Evolutionary conservation across 164 flowering plant species (phyloP).

Genomic region (Dillenia turbinata): DNA sequence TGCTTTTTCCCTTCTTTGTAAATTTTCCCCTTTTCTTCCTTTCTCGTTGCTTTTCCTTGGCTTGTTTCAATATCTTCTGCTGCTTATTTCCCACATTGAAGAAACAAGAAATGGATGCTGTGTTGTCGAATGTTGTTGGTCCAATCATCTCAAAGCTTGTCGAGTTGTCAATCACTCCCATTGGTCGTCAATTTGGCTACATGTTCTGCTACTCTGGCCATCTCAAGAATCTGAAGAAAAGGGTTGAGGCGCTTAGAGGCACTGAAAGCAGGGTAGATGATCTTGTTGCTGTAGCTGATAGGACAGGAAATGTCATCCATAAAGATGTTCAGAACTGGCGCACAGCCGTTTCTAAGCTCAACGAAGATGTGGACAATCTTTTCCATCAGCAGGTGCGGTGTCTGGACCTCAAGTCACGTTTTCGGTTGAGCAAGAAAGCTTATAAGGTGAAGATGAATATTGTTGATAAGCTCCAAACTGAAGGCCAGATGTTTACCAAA

Average conservation of each 20-base stretch:
- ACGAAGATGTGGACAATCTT: too few species aligned
- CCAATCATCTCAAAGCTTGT: too few species aligned
- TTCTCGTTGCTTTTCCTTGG: too few species aligned
- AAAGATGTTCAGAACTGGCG: neutral
- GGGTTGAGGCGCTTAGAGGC: neutral
- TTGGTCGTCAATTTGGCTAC: neutral
- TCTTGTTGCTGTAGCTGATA: neutral
- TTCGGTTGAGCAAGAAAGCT: neutral
- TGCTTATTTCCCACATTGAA: too few species aligned
- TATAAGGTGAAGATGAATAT: neutral
- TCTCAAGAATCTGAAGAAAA: neutral
- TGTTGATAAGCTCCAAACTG: neutral
- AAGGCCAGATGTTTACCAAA: neutral
- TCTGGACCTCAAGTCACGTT: constrained; percentile 1
- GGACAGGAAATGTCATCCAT: neutral
- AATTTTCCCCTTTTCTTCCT: too few species aligned
- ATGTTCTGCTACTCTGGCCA: neutral
- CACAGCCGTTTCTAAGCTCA: neutral
- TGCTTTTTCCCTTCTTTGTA: too few species aligned
- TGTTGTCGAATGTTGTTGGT: too few species aligned
- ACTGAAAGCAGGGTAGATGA: neutral
- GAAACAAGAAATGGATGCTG: too few species aligned
- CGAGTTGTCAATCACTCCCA: neutral
- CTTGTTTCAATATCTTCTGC: too few species aligned
- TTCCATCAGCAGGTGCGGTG: neutral